Conservation (phyloP, 1,284 basidiomycete genomes). For the Kwoniella shivajii region DNA sequence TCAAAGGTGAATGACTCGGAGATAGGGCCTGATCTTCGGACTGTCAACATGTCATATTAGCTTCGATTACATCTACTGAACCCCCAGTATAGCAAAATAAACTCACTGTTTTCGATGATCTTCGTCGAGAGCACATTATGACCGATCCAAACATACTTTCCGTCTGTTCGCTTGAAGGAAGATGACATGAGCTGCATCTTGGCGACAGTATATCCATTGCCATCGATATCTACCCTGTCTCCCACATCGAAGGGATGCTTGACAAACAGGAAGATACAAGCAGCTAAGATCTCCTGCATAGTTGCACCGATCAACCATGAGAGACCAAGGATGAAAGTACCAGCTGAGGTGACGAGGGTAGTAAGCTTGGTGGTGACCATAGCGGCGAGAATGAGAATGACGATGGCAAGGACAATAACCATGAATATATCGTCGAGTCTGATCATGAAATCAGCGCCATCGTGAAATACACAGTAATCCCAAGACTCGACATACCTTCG, state of each 20-base stretch:
- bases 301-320: constrained; percentile 84
- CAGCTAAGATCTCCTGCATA: constrained; percentile 57
- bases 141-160: constrained; percentile 65
- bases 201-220: constrained; percentile 71
- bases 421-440: constrained; percentile 56
- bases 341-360: constrained; percentile 75
- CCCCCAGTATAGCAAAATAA: too few relatives aligned
- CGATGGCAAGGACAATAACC: constrained; percentile 62
- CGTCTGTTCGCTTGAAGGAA: constrained; percentile 56
- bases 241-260: constrained; percentile 87
- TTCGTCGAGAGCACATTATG: constrained; percentile 65
- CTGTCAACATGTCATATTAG: constrained; percentile 15
- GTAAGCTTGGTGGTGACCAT: constrained; percentile 70
- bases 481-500: constrained; percentile 72
- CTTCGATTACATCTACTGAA: not conserved
- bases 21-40: constrained; percentile 57
- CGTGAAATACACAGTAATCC: constrained; percentile 49
- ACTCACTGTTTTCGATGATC: constrained; percentile 59
- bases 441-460: constrained; percentile 10
- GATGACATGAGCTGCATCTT: constrained; percentile 83
- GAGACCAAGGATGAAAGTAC: constrained; percentile 78
- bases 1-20: constrained; percentile 63
- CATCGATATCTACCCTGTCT: constrained; percentile 66
- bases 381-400: constrained; percentile 72
- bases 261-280: constrained; percentile 78